Evolutionary conservation across 148 eudicot genomes (phyloP).

Genomic region (Rheum nobile): DNA sequence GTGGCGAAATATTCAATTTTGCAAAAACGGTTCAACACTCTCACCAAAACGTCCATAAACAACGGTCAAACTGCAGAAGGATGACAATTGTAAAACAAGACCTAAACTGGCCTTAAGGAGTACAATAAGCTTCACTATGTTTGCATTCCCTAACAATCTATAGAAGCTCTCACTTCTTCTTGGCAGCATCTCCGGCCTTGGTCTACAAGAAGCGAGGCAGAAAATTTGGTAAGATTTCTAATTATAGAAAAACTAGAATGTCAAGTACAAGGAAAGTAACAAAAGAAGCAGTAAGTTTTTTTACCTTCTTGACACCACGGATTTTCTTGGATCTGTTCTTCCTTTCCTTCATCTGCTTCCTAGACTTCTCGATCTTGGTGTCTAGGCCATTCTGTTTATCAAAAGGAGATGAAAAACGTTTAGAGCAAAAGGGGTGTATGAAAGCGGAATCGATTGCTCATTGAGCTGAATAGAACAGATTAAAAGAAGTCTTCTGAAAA

Average conservation of each 20-base stretch:
- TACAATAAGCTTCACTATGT: neutral
- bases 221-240: neutral
- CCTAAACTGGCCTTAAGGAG: neutral
- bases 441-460: neutral
- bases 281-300: neutral
- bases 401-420: neutral
- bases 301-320: slow-evolving; percentile 86
- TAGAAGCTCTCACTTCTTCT: slow-evolving; percentile 2
- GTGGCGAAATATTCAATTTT: neutral
- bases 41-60: slow-evolving; percentile 1
- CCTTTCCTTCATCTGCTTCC: slow-evolving; percentile 78
- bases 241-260: neutral
- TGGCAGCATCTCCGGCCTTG: slow-evolving; percentile 1
- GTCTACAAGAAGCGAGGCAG: neutral
- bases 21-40: neutral
- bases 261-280: neutral
- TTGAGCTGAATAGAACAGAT: neutral
- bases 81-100: neutral
- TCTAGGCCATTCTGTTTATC: slow-evolving; percentile 55
- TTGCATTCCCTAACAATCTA: slow-evolving; percentile 1
- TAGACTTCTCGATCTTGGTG: slow-evolving; percentile 70
- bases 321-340: slow-evolving; percentile 82
- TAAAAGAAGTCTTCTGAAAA: too few relatives aligned
- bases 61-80: neutral
- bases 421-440: neutral